A percentile compares a stretch with the other conserved stretches of the same genome.
Conservation (phyloP, 768 basidiomycete genomes). For the Phylloporus scabripes region DNA sequence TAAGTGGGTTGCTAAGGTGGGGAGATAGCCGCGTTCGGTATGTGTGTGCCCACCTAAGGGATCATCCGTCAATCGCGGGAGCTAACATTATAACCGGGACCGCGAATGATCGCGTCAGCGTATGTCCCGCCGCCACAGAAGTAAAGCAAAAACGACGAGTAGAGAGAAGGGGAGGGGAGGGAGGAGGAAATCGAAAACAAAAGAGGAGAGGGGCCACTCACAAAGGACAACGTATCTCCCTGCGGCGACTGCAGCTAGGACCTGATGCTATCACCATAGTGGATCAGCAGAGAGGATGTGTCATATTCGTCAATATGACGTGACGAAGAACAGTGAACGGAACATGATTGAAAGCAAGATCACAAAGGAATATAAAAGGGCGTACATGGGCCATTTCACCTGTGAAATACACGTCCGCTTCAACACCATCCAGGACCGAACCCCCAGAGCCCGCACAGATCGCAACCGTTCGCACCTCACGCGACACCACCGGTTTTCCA, state of each 20-base stretch:
- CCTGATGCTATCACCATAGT: constrained; percentile 60
- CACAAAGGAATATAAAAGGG: constrained; percentile 18
- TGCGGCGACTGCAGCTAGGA: constrained; percentile 70
- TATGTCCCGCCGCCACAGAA: constrained; percentile 12
- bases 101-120: constrained; percentile 10
- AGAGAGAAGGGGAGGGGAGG: background rate
- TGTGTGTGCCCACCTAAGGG: constrained; percentile 81
- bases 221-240: constrained; percentile 83
- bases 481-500: constrained; percentile 40
- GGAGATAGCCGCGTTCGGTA: constrained; percentile 91
- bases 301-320: constrained; percentile 6
- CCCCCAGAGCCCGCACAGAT: constrained; percentile 91
- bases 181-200: background rate
- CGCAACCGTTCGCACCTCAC: constrained; percentile 57
- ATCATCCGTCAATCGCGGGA: constrained; percentile 16
- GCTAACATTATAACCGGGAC: constrained; percentile 12
- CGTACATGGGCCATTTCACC: constrained; percentile 89
- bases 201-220: constrained; percentile 34
- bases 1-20: constrained; percentile 64
- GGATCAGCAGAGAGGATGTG: constrained; percentile 1
- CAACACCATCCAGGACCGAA: constrained; percentile 61
- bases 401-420: constrained; percentile 86
- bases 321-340: constrained; percentile 4
- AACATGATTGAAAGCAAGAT: no score
- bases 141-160: background rate